Evolutionary conservation across 148 eudicot species (phyloP).

Genomic region (Diospyros lotus): DNA sequence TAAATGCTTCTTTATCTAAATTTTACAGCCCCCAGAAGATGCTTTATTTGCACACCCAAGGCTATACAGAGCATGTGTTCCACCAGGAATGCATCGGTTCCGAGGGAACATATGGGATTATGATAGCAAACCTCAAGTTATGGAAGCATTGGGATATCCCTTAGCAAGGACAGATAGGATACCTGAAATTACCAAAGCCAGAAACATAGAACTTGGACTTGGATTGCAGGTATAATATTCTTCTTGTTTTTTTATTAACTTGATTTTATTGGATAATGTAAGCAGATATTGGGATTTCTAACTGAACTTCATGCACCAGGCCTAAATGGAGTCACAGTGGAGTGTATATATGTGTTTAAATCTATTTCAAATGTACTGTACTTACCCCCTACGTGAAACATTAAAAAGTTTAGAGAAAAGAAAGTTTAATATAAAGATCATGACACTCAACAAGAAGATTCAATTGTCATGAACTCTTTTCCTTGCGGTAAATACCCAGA

Average conservation of each 20-base stretch:
- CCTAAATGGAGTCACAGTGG: too few species aligned
- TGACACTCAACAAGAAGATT: too few species aligned
- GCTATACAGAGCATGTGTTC: slow-evolving; percentile 95
- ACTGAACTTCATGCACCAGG: too few species aligned
- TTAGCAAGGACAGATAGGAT: slow-evolving; percentile 59
- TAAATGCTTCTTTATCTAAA: slow-evolving; percentile 11
- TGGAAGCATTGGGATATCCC: slow-evolving; percentile 77
- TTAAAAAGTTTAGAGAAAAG: too few species aligned
- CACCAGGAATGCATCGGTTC: slow-evolving; percentile 97
- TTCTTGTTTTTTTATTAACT: not conserved
- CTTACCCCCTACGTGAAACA: too few species aligned
- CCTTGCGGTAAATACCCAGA: too few species aligned
- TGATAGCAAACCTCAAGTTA: slow-evolving; percentile 82
- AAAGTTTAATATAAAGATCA: too few species aligned
- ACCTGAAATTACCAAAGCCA: slow-evolving; percentile 90
- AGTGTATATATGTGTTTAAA: too few species aligned
- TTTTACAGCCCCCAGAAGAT: slow-evolving; percentile 92
- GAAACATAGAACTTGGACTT: slow-evolving; percentile 96
- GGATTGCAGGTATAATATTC: slow-evolving; percentile 70
- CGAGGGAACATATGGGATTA: slow-evolving; percentile 98
- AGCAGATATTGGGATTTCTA: not conserved
- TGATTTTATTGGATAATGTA: not conserved
- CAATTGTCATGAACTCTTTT: too few species aligned
- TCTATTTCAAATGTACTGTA: too few species aligned
- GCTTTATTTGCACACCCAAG: slow-evolving; percentile 96